Evolutionary conservation across 208 protist genomes (phyloP), one percentile per base, ranked within the genome.

Genomic region (Porcisia hertigi): DNA sequence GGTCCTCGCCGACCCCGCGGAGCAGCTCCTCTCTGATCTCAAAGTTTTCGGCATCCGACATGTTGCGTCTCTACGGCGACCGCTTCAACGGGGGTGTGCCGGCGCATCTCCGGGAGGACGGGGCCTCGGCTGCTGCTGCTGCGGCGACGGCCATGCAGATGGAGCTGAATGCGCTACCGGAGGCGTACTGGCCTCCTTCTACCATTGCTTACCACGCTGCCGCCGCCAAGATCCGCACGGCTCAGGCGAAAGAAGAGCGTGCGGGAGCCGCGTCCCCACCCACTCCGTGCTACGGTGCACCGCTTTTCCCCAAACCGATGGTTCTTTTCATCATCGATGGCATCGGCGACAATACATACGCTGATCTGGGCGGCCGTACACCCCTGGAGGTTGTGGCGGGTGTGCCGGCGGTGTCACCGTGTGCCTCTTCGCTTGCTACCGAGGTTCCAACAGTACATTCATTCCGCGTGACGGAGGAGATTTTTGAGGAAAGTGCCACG

Each of bases 281-380:
- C 34, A 54, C 34, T 30, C 69, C 52, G 23, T 79, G 62, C 59
- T 62, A 84, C 79, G 83, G 83, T 41, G 79, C 84, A n/a, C 84
- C 88, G 3, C 65, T 91, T 12, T 82, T 79, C 34, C 84, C 86
- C 6, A 75, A 74, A 69, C 88, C 88, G 20, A 80, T 94, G 25
- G 83, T 92, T 16, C 76, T 94, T 8, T 91, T 94, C 75, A 92
- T 94, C 72, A 91, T 94, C 71, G 90, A 94, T 79, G 90, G 90
- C 36, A 76, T 94, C 30, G 90, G 88, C 45, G 90, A 94, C 71
- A 87, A 80, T 73, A 91, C 87, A 4, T 91, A 91, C 75, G 1
- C 66, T 2, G 86, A 90, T 77, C 76, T 94, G 23, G 84, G 85
- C 39, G 36, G 75, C 7, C 87, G 90, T 58, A 91, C 90, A 20